A percentile compares a stretch with the other conserved stretches of the same genome.
Evolutionary conservation across 768 basidiomycete species (phyloP).

Genomic region (Suillus cothurnatus): DNA sequence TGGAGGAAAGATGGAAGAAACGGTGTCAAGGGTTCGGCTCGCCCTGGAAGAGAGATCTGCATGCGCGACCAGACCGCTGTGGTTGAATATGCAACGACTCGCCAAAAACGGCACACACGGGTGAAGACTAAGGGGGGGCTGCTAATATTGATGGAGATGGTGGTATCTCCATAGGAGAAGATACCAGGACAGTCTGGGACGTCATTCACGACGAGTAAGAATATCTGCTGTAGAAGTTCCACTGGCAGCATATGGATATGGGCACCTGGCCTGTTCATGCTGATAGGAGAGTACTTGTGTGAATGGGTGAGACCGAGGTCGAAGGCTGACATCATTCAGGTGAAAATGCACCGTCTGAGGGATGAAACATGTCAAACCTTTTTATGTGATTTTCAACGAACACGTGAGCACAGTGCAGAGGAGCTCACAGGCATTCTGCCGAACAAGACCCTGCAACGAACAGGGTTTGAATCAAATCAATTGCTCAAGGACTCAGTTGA

Average conservation of each 20-base stretch:
- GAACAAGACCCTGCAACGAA: neutral
- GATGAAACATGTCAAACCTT: neutral
- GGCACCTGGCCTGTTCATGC: neutral
- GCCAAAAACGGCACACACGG: neutral
- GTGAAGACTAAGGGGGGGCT: neutral
- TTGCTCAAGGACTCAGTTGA: neutral
- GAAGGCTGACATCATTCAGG: neutral
- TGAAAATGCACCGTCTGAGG: neutral
- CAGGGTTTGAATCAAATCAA: neutral
- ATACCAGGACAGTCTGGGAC: neutral
- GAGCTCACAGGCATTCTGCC: neutral
- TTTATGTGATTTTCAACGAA: neutral
- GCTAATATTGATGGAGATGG: neutral
- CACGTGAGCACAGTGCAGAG: neutral
- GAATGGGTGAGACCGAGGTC: neutral
- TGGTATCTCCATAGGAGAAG: neutral
- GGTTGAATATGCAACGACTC: neutral
- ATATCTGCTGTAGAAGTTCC: neutral
- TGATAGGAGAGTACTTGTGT: neutral
- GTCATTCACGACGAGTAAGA: neutral
- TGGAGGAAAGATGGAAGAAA: constrained; percentile 5
- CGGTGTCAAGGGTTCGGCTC: neutral
- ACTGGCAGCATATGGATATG: neutral
- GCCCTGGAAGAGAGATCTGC: neutral
- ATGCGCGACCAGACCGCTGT: neutral